Percentiles rank a stretch among this genome's conserved stretches.
Conservation (phyloP, 2,329 filamentous ascomycete species). For the Diaporthe sp. region DNA sequence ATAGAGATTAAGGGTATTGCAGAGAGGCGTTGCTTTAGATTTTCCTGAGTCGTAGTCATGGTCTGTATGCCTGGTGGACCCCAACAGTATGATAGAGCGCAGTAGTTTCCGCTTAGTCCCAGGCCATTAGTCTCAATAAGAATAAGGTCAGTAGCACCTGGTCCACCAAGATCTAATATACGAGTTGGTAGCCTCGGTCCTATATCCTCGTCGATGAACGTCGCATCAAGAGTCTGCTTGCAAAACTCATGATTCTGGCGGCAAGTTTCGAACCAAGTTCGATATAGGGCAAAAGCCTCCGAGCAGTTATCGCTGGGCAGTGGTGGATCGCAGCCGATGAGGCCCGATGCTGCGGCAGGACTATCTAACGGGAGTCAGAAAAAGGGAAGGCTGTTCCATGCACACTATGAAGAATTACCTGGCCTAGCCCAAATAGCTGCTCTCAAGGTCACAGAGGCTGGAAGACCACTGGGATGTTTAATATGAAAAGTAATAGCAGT, state of each 20-base stretch:
- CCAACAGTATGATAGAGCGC: neutral
- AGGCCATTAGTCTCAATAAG: neutral
- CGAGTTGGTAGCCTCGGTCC: neutral
- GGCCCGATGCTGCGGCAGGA: neutral
- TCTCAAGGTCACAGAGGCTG: fast-evolving
- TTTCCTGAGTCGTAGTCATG: neutral
- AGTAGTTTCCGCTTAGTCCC: neutral
- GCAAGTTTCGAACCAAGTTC: neutral
- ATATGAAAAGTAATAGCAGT: neutral
- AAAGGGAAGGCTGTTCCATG: neutral
- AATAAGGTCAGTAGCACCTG: neutral
- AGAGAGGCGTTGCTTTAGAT: neutral
- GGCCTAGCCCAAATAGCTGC: neutral
- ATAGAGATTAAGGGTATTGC: neutral
- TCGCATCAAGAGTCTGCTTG: neutral
- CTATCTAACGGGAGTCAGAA: neutral
- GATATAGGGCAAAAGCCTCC: neutral
- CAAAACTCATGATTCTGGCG: neutral
- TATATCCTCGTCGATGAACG: neutral
- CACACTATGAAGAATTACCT: neutral
- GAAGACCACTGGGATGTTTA: no score
- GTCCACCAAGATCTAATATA: neutral
- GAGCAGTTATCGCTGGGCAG: neutral
- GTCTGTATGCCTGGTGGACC: neutral
- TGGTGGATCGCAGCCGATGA: neutral